Percentiles rank a stretch among this genome's conserved stretches.
Evolutionary conservation across 345 rosid species (phyloP).

Genomic region (Syzygium aqueum): DNA sequence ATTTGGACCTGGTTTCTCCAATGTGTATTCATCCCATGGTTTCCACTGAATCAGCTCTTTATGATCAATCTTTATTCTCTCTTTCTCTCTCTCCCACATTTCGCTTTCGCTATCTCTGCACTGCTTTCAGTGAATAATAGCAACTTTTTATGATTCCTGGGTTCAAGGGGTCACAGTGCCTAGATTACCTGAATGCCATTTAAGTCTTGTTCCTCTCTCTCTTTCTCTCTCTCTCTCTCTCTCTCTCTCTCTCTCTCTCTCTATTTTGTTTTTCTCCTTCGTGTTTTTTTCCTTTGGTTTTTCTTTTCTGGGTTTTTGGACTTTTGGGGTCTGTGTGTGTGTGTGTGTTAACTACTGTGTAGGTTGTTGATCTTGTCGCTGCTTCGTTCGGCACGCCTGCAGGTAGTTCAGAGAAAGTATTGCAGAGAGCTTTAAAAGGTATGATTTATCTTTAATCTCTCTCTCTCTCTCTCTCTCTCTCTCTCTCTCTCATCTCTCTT

Average conservation of each 20-base stretch:
- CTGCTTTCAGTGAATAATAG: background rate
- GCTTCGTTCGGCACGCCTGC: constrained; percentile 22
- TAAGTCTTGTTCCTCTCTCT: background rate
- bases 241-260: background rate
- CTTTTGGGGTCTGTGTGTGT: background rate
- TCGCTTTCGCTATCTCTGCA: background rate
- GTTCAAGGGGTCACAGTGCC: background rate
- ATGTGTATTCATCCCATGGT: background rate
- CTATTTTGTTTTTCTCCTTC: background rate
- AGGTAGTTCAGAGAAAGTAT: constrained; percentile 6
- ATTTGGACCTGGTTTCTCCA: background rate
- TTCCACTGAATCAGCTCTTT: background rate
- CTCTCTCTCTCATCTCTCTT: background rate
- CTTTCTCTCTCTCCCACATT: background rate
- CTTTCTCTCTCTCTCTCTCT: background rate
- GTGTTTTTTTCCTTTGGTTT: background rate
- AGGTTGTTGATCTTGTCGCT: constrained; percentile 23
- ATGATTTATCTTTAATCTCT: background rate
- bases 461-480: background rate
- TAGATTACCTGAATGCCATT: background rate
- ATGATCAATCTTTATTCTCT: background rate
- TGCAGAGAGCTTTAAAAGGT: constrained; percentile 11
- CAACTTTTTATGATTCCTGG: background rate
- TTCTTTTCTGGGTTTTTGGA: background rate
- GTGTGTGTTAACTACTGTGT: background rate